phyloP scores from a whole-genome alignment of 1,284 basidiomycete species.

The Trichosporon ovoides region DNA sequence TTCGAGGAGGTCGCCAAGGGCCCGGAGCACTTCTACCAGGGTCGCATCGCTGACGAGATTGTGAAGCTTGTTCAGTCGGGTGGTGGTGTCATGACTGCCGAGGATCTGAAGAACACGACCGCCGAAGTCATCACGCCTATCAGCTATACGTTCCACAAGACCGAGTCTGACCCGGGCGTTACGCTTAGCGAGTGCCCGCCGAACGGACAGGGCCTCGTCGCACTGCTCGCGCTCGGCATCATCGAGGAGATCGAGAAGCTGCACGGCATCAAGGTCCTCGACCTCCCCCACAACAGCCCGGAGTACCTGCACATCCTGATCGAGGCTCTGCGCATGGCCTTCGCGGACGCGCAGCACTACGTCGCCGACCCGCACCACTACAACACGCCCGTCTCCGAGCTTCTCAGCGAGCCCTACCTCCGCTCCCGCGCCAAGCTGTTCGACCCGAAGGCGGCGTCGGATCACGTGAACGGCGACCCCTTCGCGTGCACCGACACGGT shows the following conservation, averaged over 20 bases:
- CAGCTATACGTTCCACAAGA: conserved; percentile 61
- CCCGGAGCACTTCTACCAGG: conserved; percentile 87
- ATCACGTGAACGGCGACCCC: conserved; percentile 58
- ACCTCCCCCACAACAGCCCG: conserved; percentile 79
- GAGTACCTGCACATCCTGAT: conserved; percentile 85
- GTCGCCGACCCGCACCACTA: conserved; percentile 77
- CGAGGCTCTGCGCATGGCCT: conserved; percentile 53
- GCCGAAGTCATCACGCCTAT: conserved; percentile 78
- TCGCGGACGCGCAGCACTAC: conserved; percentile 61
- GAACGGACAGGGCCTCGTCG: conserved; percentile 92
- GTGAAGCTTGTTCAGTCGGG: conserved; percentile 68
- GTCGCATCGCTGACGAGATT: conserved; percentile 68
- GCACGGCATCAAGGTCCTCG: conserved; percentile 63
- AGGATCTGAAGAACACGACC: conserved; percentile 75
- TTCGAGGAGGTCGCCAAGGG: conserved; percentile 74
- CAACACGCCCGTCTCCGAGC: conserved; percentile 67
- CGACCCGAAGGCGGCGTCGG: conserved; percentile 60
- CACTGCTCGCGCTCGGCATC: conserved; percentile 83
- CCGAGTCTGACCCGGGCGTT: conserved; percentile 52
- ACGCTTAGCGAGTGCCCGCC: conserved; percentile 73
- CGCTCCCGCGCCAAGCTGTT: conserved; percentile 74
- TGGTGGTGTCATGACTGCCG: conserved; percentile 82
- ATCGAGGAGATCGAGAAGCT: conserved; percentile 76
- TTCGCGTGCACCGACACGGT: conserved; percentile 78
- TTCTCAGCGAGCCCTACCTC: conserved; percentile 80